Conservation (phyloP, 2,329 filamentous ascomycete species). For the Trichoderma cornu-damae region DNA sequence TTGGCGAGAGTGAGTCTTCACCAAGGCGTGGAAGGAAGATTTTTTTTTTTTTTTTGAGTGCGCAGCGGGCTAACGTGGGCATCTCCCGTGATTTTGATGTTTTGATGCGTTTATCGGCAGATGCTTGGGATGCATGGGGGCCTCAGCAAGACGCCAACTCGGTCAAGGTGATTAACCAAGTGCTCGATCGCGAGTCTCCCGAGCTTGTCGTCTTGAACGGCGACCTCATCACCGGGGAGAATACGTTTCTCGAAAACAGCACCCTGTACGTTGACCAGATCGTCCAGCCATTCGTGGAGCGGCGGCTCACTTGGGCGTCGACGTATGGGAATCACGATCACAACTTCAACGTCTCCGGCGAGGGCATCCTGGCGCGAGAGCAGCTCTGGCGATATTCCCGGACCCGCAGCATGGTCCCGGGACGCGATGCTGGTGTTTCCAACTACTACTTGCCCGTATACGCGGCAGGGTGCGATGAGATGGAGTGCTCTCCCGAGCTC, state of each 20-base stretch:
- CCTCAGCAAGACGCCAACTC: slow-evolving; percentile 53
- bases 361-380: slow-evolving; percentile 40
- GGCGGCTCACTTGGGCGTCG: slow-evolving; percentile 56
- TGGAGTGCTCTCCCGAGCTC: slow-evolving; percentile 36
- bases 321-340: slow-evolving; percentile 70
- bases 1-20: slow-evolving; percentile 57
- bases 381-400: slow-evolving; percentile 35
- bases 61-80: slow-evolving; percentile 4
- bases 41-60: too few species aligned
- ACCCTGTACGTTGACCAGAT: slow-evolving; percentile 56
- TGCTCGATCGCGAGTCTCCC: slow-evolving; percentile 53
- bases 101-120: too few species aligned
- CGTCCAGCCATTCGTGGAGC: slow-evolving; percentile 52
- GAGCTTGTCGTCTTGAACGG: slow-evolving; percentile 65
- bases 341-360: slow-evolving; percentile 51
- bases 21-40: too few species aligned
- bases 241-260: slow-evolving; percentile 49
- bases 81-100: too few species aligned
- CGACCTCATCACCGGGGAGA: slow-evolving; percentile 66
- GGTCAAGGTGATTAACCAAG: slow-evolving; percentile 49
- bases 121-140: slow-evolving; percentile 42
- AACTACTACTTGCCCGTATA: slow-evolving; percentile 48
- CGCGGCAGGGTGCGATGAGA: slow-evolving; percentile 30
- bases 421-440: slow-evolving; percentile 36
- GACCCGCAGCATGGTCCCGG: slow-evolving; percentile 38